Conservation (phyloP, 257 asterid genomes). For the Capsicum baccatum region DNA sequence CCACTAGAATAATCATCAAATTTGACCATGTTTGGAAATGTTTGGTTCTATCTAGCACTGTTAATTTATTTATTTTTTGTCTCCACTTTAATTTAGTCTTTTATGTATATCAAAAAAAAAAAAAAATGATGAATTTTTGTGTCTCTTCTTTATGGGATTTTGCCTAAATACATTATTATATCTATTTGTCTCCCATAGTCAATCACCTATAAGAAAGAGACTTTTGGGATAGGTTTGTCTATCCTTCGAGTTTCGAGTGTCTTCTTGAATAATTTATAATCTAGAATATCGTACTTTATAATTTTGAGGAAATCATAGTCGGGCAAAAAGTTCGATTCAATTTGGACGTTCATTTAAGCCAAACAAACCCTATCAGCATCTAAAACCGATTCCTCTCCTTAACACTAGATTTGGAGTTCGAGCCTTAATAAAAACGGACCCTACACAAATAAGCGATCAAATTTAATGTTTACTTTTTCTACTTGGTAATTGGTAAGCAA, state of each 20-base stretch:
- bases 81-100: neutral
- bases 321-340: neutral
- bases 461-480: neutral
- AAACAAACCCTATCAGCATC: neutral
- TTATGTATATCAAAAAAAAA: neutral
- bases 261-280: neutral
- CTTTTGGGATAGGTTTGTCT: neutral
- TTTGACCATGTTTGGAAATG: conserved; percentile 3
- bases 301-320: too few relatives aligned
- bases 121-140: conserved; percentile 5
- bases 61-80: neutral
- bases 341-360: neutral
- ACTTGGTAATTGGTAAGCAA: neutral
- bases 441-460: neutral
- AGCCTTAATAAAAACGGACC: neutral
- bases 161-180: neutral
- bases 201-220: neutral
- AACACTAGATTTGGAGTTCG: neutral
- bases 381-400: neutral
- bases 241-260: neutral
- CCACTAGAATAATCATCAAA: neutral
- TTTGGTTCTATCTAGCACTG: neutral
- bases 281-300: too few relatives aligned
- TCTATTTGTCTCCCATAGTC: conserved; percentile 4
- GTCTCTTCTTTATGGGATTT: neutral